Base-by-base conservation (phyloP, 2,329 filamentous ascomycete genomes). In the Verticillium albo-atrum region DNA sequence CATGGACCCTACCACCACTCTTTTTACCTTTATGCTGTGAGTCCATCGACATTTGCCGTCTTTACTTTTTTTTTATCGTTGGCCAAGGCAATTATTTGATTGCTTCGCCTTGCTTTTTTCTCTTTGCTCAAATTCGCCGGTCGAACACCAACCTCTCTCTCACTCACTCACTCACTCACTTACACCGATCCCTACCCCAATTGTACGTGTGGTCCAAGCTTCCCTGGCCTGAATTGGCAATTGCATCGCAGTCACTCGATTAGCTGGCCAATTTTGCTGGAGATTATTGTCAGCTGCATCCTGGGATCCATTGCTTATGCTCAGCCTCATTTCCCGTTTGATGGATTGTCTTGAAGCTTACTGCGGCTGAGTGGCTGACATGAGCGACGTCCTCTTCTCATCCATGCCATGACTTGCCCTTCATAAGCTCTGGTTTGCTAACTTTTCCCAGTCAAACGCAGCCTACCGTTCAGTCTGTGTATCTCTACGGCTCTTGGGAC, bases 401-500 rank as follows among this genome's bases (percentile, higher is more conserved):
- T 14, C 12, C n/a, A 12, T 20, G 20, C 10, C 7, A 50, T 20
- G 14, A 50, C 3, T 12, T 3, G n/a, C n/a, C 20, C 17, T 37
- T 50, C 42, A 50, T 50, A 50, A 50, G 20, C 20, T 7, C 42
- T 26, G 20, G 42, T 23, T 23, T 23, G n/a, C 42, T 50, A 12
- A 50, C 42, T 20, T 23, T 25, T 50, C 6, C 9, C 20, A 89
- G 86, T 69, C 80, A 84, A 75, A 87, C 86, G 58, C 73, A 82
- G 66, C 81, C 83, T 64, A 81, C 83, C 56, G 82, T 87, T 63
- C 81, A 82, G 63, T 89, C 88, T 52, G 90, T 97, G 65, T 87
- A 90, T 70, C 82, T 97, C 53, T 82, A 95, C 67, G 94, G 94
- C 63, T 97, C 92, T 64, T 98, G 94, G 94, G 93, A 97, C 78